phyloP scores from a whole-genome alignment of 257 asterid species.

The Nicotiana undulata region DNA sequence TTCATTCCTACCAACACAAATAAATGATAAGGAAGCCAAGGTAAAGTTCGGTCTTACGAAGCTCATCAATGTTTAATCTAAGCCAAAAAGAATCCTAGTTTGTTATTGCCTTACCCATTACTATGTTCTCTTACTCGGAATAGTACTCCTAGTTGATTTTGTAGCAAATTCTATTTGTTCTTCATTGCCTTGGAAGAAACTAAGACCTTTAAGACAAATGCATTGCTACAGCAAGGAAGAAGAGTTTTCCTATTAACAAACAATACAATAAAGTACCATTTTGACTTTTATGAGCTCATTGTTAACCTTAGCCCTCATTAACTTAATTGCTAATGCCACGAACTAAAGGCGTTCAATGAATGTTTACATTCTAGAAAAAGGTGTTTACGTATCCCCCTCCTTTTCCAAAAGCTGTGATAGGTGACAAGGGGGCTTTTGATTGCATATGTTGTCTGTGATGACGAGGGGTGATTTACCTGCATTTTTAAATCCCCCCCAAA shows the following conservation, averaged over 20 bases:
- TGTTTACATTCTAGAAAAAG: neutral
- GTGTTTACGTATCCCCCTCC: neutral
- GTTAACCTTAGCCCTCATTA: neutral
- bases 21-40: neutral
- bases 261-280: neutral
- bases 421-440: neutral
- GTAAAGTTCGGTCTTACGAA: neutral
- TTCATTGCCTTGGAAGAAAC: neutral
- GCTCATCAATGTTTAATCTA: neutral
- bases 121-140: neutral
- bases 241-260: neutral
- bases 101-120: neutral
- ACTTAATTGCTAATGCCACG: neutral
- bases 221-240: neutral
- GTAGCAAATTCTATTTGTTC: neutral
- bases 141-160: neutral
- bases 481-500: neutral
- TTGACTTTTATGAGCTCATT: neutral
- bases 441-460: neutral
- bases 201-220: neutral
- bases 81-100: neutral
- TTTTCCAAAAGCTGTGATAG: neutral
- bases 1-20: neutral
- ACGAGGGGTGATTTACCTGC: neutral
- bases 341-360: neutral